Evolutionary conservation across 129 eudicot genomes (phyloP).

Genomic region (Flaveria linearis): DNA sequence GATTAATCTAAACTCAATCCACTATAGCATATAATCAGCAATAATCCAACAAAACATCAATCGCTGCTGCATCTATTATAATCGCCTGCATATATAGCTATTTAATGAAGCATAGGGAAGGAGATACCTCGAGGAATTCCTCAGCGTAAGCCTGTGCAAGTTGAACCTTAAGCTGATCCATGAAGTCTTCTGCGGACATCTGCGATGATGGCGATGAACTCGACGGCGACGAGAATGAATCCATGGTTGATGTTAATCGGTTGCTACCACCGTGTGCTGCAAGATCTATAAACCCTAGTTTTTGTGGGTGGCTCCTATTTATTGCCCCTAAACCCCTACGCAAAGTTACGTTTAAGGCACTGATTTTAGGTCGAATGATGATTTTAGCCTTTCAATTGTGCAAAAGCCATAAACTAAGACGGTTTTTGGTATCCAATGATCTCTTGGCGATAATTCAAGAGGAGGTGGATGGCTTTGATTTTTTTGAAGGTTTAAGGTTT

Average conservation of each 20-base stretch:
- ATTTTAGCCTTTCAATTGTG: not conserved
- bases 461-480: no score
- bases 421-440: no score
- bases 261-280: not conserved
- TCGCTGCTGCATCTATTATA: not conserved
- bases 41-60: not conserved
- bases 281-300: constrained; percentile 36
- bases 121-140: constrained; percentile 74
- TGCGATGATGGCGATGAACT: constrained; percentile 45
- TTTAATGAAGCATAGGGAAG: not conserved
- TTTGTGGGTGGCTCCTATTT: not conserved
- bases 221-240: constrained; percentile 69
- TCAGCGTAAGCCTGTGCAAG: constrained; percentile 93
- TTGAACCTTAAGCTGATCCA: constrained; percentile 75
- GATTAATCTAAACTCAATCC: not conserved
- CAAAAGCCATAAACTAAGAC: no score
- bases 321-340: constrained; percentile 6
- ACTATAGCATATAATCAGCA: not conserved
- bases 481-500: no score
- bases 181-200: constrained; percentile 54
- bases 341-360: not conserved
- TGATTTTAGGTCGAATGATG: not conserved
- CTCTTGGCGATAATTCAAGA: no score
- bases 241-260: constrained; percentile 41
- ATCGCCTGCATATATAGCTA: not conserved